Evolutionary conservation across 1,284 basidiomycete genomes (phyloP), one percentile per base, ranked within the genome.

Genomic region (Ustilago bromivora): DNA sequence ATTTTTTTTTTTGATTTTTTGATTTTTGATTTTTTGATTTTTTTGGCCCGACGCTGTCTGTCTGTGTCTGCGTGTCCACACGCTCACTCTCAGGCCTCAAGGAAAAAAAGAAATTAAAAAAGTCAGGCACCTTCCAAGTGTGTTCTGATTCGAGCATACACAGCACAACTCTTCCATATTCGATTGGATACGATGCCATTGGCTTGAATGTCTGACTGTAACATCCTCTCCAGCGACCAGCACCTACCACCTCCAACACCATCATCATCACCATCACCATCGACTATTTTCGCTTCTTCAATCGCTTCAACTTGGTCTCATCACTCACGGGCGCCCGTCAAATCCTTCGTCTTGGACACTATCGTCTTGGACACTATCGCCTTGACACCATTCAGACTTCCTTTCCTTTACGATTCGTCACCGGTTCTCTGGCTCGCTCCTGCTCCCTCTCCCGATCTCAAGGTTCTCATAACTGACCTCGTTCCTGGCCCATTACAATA

Each of bases 1-100:
- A n/a, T n/a, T n/a, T n/a, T n/a, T n/a, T n/a, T 41, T 56, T 64
- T 34, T 55, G 8, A 53, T 55, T 61, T 43, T 28, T 35, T 49
- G 43, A 10, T 57, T 46, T 57, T 61, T 55, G 41, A 57, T 59
- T 51, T 28, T 23, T n/a, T 28, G 49, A 13, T 12, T 13, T 40
- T 19, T 32, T 35, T 47, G 41, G 58, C 17, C n/a, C 51, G 49
- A 3, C 56, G 13, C 31, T 51, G 49, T 51, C 28, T 31, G 49
- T 11, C 23, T 51, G 31, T 51, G 49, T 51, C 28, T 31, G 49
- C 31, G 49, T 51, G 49, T 51, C 43, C 43, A 19, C 43, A 46
- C 43, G 4, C 43, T 28, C 23, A 19, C 43, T 46, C 43, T 46
- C 43, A 17, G 6, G 43, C 23, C 3, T 28, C 23, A 28, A 28